Conservation (phyloP, 1,139 yeast genomes). For the Diutina ranongensis region DNA sequence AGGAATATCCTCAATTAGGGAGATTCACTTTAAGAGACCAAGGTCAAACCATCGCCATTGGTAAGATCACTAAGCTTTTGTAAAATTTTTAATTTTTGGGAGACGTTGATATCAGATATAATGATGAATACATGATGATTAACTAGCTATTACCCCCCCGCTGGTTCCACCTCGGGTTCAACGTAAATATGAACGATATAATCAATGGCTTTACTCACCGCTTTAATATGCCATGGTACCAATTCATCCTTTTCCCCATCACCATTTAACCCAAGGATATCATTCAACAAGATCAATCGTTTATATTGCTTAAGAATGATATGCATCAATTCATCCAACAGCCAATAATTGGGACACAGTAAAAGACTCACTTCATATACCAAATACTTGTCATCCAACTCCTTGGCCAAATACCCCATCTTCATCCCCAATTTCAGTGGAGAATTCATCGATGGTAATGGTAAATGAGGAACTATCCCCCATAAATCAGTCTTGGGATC, state of each 20-base stretch:
- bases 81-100: not conserved
- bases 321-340: conserved; percentile 44
- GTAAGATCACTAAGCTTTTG: conserved; percentile 76
- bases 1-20: conserved; percentile 90
- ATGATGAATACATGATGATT: not conserved
- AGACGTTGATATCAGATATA: too few relatives aligned
- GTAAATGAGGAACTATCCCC: conserved; percentile 49
- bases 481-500: conserved; percentile 36
- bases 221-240: conserved; percentile 78
- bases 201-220: conserved; percentile 57
- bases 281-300: conserved; percentile 44
- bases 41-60: conserved; percentile 96
- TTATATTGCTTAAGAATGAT: conserved; percentile 57
- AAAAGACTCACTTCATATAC: conserved; percentile 51
- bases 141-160: conserved; percentile 7
- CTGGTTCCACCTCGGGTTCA: conserved; percentile 8
- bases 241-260: conserved; percentile 9
- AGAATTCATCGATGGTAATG: conserved; percentile 57
- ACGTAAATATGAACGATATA: conserved; percentile 33
- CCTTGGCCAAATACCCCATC: conserved; percentile 56
- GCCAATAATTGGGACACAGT: conserved; percentile 58
- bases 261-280: conserved; percentile 21
- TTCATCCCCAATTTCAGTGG: conserved; percentile 62
- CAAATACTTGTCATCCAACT: conserved; percentile 15
- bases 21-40: conserved; percentile 97